Base-by-base conservation (phyloP, 306 rosid genomes). In the Trifolium fragiferum region DNA sequence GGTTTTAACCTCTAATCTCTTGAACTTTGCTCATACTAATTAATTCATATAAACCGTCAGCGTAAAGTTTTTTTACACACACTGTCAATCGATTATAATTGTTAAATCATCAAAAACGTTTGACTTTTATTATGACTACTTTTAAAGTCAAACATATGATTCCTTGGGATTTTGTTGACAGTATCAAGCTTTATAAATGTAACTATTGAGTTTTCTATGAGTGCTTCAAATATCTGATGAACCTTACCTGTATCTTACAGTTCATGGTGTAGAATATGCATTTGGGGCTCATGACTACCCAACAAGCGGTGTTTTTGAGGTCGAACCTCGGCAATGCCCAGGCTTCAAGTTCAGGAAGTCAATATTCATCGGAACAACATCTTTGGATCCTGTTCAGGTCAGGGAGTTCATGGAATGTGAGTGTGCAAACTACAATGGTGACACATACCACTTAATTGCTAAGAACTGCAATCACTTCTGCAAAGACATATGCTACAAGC, bases 401-500 rank as follows among this genome's bases (percentile, higher is more conserved):
- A 89, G 99, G 83, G 98, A 92, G 80, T 95, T 95, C 84, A 90
- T 95, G 96, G 99, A 92, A 81, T 80, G 82, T 60, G 89, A 86
- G 60, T 86, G 98, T 3, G 79, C 82, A 7, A 87, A 74, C 80
- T 95, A 95, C 85, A 90, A 90, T 7, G 99, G 99, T 0, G 97
- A 95, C 83, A 81, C 93, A 3, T 95, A 95, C 81, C 99, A 95
- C 80, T 83, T 95, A 65, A 95, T 92, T 76, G 97, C 82, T 78
- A 95, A 95, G 90, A 95, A 95, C 74, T 95, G 99, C 78, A 95
- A 95, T 80, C 99, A 95, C 77, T 95, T 95, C 85, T 95, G 98
- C 93, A 92, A 79, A 85, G 99, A 95, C 76, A 85, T 95, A 7
- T 95, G 99, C 77, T 66, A 81, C 88, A 88, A 82, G 84, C 82